A percentile compares a stretch with the other conserved stretches of the same genome.
Evolutionary conservation across 2,329 filamentous ascomycete genomes (phyloP).

Genomic region (Trichoderma sp.): DNA sequence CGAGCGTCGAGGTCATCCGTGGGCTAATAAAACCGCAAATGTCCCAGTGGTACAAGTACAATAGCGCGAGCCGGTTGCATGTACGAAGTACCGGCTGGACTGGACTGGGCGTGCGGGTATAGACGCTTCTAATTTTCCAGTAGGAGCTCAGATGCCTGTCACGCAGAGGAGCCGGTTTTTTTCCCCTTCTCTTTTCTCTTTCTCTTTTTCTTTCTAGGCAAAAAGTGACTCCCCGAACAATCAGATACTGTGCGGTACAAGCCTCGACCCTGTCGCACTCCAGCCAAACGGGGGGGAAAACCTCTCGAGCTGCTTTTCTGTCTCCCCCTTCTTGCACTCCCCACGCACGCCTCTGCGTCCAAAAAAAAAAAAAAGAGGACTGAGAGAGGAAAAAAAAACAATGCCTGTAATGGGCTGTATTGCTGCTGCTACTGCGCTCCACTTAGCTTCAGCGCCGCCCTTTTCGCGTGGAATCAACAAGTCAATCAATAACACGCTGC

Average conservation of each 20-base stretch:
- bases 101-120: background rate
- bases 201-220: background rate
- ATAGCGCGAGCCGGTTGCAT: background rate
- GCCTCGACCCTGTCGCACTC: constrained; percentile 1
- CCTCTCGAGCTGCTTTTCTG: background rate
- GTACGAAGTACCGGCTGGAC: background rate
- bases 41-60: background rate
- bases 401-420: background rate
- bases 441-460: background rate
- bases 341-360: constrained; percentile 1
- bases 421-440: constrained; percentile 2
- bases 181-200: too few relatives aligned
- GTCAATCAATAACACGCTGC: background rate
- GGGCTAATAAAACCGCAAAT: background rate
- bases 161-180: background rate
- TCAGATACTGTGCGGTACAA: constrained; percentile 8
- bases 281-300: background rate
- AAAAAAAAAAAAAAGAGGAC: background rate
- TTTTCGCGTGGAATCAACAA: constrained; percentile 8
- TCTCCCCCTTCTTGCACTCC: background rate
- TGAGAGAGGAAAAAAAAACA: background rate
- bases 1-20: background rate
- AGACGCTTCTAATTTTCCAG: constrained; percentile 5
- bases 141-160: background rate
- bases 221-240: background rate